Evolutionary conservation across 768 basidiomycete genomes (phyloP).

Genomic region (Leucogyrophana mollusca): DNA sequence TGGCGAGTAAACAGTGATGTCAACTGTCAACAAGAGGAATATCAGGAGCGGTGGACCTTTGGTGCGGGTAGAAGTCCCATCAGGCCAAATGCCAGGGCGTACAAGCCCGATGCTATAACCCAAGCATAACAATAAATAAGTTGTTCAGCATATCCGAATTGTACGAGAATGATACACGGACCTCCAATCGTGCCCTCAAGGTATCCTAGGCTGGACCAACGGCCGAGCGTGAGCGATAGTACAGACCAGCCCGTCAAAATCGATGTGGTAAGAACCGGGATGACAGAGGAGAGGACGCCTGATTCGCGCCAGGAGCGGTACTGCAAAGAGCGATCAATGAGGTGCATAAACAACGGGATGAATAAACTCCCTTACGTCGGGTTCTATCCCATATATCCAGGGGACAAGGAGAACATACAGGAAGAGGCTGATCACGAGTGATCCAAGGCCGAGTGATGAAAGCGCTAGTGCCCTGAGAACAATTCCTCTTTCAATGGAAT

Average conservation of each 20-base stretch:
- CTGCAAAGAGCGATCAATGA: slow-evolving; percentile 35
- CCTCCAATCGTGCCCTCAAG: slow-evolving; percentile 62
- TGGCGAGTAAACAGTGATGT: no score
- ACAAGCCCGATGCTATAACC: slow-evolving; percentile 60
- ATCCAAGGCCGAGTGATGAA: slow-evolving; percentile 51
- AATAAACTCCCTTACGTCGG: slow-evolving; percentile 58
- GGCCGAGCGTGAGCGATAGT: slow-evolving; percentile 60
- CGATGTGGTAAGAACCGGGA: slow-evolving; percentile 67
- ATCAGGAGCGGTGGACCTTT: slow-evolving; percentile 42
- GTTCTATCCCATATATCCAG: slow-evolving; percentile 64
- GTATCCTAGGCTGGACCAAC: slow-evolving; percentile 66
- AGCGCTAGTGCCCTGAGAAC: slow-evolving; percentile 54
- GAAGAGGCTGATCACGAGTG: slow-evolving; percentile 67
- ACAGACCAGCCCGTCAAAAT: slow-evolving; percentile 71
- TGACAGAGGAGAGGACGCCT: slow-evolving; percentile 62
- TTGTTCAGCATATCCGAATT: no score
- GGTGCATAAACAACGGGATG: not conserved
- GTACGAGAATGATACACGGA: slow-evolving; percentile 29
- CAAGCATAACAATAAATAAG: slow-evolving; percentile 5
- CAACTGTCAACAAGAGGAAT: no score
- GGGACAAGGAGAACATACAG: slow-evolving; percentile 69
- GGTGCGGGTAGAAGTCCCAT: slow-evolving; percentile 73
- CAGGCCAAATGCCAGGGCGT: slow-evolving; percentile 70
- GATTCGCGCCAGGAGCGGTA: slow-evolving; percentile 76
- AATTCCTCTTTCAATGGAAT: no score